A percentile compares a stretch with the other conserved stretches of the same genome.
phyloP scores from a whole-genome alignment of 192 early-diverging fungal species.

The Coemansia sp. region DNA sequence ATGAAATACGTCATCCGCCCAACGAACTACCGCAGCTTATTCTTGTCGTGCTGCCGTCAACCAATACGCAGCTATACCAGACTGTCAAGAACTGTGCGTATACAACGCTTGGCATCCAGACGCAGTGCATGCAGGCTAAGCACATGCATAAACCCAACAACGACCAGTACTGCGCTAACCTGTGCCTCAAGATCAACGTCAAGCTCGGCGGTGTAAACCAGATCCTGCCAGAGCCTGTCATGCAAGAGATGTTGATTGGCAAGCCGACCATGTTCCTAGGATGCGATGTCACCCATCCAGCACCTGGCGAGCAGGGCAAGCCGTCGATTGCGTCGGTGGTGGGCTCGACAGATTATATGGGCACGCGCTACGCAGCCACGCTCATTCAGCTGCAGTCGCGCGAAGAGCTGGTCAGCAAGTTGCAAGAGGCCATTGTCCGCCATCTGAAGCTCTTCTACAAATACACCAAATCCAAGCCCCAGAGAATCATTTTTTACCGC shows the following conservation, averaged over 20 bases:
- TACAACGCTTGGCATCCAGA: conserved; percentile 83
- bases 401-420: conserved; percentile 68
- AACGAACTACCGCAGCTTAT: conserved; percentile 72
- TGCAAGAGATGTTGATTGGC: conserved; percentile 55
- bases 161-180: conserved; percentile 93
- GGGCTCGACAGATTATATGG: conserved; percentile 64
- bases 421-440: conserved; percentile 59
- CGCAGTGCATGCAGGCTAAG: conserved; percentile 88
- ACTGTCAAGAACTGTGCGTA: conserved; percentile 88
- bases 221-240: conserved; percentile 51
- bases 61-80: conserved; percentile 75
- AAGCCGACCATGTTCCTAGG: conserved; percentile 90
- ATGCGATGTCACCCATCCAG: conserved; percentile 86
- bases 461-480: conserved; percentile 60
- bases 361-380: conserved; percentile 60
- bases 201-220: conserved; percentile 91
- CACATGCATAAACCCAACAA: conserved; percentile 71
- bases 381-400: conserved; percentile 67
- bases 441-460: conserved; percentile 66
- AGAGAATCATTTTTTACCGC: conserved; percentile 81
- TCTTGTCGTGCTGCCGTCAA: conserved; percentile 78
- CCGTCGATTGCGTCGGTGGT: conserved; percentile 80
- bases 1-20: conserved; percentile 62
- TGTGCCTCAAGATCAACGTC: conserved; percentile 91
- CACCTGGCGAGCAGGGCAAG: conserved; percentile 60